Conservation (phyloP, 176 grass and related monocot species). For the Bolboschoenus planiculmis region DNA sequence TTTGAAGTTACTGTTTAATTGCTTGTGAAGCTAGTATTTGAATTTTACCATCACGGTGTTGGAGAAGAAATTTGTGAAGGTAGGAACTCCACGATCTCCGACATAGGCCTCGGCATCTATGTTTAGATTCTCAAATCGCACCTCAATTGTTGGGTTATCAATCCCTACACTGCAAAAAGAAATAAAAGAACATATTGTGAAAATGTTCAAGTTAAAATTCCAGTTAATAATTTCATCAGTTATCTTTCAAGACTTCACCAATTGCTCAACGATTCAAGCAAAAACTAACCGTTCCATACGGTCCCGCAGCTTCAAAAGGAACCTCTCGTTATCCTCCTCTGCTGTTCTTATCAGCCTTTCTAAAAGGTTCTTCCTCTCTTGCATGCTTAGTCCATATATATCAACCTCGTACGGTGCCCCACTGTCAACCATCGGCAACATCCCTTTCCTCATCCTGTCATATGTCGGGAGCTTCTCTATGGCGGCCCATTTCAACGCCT, state of each 20-base stretch:
- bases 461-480: conserved; percentile 95
- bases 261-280: background rate
- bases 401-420: conserved; percentile 38
- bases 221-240: background rate
- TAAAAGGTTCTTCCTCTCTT: conserved; percentile 66
- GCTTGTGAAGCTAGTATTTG: background rate
- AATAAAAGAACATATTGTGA: background rate
- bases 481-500: conserved; percentile 84
- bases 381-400: conserved; percentile 49
- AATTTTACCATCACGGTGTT: conserved; percentile 62
- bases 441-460: conserved; percentile 76
- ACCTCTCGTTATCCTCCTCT: conserved; percentile 91
- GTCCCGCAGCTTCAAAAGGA: conserved; percentile 80
- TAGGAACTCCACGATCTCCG: conserved; percentile 64
- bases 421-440: conserved; percentile 25
- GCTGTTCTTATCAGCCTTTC: conserved; percentile 69
- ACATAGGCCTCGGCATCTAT: conserved; percentile 87
- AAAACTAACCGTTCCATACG: conserved; percentile 69
- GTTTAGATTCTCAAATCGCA: conserved; percentile 67
- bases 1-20: background rate
- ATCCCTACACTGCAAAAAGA: conserved; percentile 65
- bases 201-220: background rate
- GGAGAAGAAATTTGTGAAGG: conserved; percentile 86
- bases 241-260: background rate
- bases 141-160: conserved; percentile 85